Evolutionary conservation across 148 eudicot genomes (phyloP).

Genomic region (Heliamphora exappendiculata): DNA sequence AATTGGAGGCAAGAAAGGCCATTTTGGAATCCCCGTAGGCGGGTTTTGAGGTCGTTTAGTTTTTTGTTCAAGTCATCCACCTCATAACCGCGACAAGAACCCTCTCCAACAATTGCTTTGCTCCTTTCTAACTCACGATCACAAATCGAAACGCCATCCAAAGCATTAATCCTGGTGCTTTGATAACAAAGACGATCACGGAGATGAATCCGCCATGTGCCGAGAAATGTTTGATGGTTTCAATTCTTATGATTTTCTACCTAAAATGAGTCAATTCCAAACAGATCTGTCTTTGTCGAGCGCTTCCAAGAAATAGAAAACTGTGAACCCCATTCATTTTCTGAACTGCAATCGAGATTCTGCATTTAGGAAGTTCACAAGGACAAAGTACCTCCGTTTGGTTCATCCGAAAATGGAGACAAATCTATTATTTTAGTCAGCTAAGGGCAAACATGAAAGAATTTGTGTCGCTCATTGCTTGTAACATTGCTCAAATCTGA

Average conservation of each 20-base stretch:
- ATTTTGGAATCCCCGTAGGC: slow-evolving; percentile 27
- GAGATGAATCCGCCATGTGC: slow-evolving; percentile 44
- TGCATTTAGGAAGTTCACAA: slow-evolving; percentile 45
- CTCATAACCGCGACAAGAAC: slow-evolving; percentile 22
- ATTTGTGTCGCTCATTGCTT: too few relatives aligned
- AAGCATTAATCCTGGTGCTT: slow-evolving; percentile 5
- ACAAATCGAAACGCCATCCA: slow-evolving; percentile 11
- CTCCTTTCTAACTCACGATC: slow-evolving; percentile 22
- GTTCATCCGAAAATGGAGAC: slow-evolving; percentile 89
- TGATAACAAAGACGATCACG: slow-evolving; percentile 9
- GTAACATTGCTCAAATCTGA: too few relatives aligned
- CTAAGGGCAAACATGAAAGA: too few relatives aligned
- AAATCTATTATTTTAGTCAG: too few relatives aligned
- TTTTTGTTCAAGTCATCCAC: slow-evolving; percentile 31
- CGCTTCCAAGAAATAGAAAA: slow-evolving; percentile 38
- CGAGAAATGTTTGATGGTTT: slow-evolving; percentile 61
- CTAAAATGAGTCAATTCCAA: slow-evolving; percentile 14
- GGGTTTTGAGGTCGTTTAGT: slow-evolving; percentile 36
- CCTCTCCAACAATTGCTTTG: slow-evolving; percentile 27
- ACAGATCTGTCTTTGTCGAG: slow-evolving; percentile 24
- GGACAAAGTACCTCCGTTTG: slow-evolving; percentile 52
- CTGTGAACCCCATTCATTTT: slow-evolving; percentile 28
- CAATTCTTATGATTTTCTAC: slow-evolving; percentile 28
- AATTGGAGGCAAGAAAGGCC: background rate
- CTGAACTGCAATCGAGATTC: slow-evolving; percentile 36